A percentile compares a stretch with the other conserved stretches of the same genome.
Evolutionary conservation across 164 flowering plant species (phyloP).

Genomic region (Sedum album): DNA sequence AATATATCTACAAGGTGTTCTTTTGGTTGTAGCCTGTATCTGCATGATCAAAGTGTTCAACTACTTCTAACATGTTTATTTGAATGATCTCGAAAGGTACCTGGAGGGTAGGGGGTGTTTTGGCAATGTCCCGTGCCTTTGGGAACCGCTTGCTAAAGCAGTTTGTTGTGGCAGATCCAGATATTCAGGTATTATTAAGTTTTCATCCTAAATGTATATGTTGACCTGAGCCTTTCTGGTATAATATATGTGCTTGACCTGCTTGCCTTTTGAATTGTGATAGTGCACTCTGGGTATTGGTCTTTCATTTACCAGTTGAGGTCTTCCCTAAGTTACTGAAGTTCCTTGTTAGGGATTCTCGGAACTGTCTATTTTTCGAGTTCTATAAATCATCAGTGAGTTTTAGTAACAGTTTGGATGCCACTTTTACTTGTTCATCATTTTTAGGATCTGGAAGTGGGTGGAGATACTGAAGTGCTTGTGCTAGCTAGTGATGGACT

Average conservation of each 20-base stretch:
- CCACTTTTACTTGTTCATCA: slow-evolving; percentile 69
- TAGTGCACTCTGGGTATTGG: too few species aligned
- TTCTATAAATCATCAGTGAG: not conserved
- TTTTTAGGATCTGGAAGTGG: not conserved
- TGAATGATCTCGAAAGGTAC: too few species aligned
- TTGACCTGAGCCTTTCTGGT: not conserved
- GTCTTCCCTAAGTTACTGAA: too few species aligned
- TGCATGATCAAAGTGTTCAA: too few species aligned
- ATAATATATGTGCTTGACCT: too few species aligned
- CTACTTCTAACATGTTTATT: too few species aligned
- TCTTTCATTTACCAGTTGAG: too few species aligned
- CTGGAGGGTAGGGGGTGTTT: slow-evolving; percentile 97
- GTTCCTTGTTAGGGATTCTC: too few species aligned
- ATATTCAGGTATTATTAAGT: slow-evolving; percentile 64
- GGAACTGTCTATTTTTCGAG: not conserved
- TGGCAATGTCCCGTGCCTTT: slow-evolving; percentile 99
- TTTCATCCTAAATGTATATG: not conserved
- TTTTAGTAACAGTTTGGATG: slow-evolving; percentile 34
- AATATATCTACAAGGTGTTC: too few species aligned
- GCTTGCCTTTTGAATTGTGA: too few species aligned
- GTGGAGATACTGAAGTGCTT: not conserved
- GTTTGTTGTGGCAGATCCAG: slow-evolving; percentile 96
- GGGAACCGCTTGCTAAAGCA: slow-evolving; percentile 93
- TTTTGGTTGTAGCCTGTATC: not conserved
- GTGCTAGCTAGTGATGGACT: slow-evolving; percentile 15